These are phyloP conservation scores for Giardia muris DNA, from an alignment of 208 protist species.

Conservation along the genomic window DNA sequence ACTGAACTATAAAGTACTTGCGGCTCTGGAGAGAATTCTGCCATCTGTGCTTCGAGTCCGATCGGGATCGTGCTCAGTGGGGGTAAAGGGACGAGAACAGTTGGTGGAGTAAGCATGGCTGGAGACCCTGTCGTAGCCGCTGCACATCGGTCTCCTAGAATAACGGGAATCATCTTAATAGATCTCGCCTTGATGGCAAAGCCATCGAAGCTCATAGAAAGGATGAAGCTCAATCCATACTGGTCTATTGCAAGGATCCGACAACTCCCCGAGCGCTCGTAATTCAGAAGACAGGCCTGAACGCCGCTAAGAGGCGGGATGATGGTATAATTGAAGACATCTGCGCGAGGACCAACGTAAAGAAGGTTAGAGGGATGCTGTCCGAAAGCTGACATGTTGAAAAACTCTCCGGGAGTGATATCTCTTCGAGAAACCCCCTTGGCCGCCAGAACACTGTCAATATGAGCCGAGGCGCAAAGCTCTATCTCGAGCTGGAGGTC, in stretches of 20 bases:
- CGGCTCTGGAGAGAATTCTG: too few species aligned
- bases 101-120: not conserved
- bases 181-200: not conserved
- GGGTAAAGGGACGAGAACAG: not conserved
- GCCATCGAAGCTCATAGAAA: not conserved
- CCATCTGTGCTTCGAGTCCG: too few species aligned
- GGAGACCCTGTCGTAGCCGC: not conserved
- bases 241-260: not conserved
- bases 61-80: too few species aligned
- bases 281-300: not conserved
- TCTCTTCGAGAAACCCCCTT: not conserved
- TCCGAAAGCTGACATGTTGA: slow-evolving; percentile 1
- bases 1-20: too few species aligned
- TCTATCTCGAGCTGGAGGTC: not conserved
- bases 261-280: too few species aligned
- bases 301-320: not conserved
- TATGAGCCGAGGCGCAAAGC: not conserved
- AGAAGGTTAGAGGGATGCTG: not conserved
- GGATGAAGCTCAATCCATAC: not conserved
- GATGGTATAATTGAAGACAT: not conserved
- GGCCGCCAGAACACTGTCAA: not conserved
- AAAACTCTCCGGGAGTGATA: not conserved
- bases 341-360: not conserved
- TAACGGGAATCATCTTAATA: not conserved
- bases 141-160: not conserved